These are phyloP conservation scores for Neonectria punicea DNA, from an alignment of 2,329 filamentous ascomycete species.

Conservation along the genomic window DNA sequence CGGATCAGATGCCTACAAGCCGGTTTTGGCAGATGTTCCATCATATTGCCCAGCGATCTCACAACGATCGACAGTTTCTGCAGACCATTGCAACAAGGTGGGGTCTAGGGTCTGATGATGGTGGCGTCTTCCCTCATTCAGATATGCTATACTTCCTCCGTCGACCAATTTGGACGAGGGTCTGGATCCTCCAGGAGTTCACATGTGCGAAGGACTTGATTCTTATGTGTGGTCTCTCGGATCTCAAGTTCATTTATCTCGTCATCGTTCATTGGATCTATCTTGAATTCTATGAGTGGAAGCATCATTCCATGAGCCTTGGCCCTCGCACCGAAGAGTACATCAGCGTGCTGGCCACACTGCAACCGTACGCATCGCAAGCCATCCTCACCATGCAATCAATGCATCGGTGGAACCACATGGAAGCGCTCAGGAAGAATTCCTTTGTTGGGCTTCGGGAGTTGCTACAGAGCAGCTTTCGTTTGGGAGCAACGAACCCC, in stretches of 20 bases:
- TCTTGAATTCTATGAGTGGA: neutral
- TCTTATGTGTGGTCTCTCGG: neutral
- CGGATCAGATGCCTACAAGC: neutral
- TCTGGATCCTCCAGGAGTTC: neutral
- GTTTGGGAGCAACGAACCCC: neutral
- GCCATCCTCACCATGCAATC: neutral
- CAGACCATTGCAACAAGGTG: neutral
- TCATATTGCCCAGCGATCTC: neutral
- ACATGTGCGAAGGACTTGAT: neutral
- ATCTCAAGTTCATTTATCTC: neutral
- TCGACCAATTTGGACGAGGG: neutral
- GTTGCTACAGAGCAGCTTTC: neutral
- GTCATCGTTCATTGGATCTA: neutral
- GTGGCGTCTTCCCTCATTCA: neutral
- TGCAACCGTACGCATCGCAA: neutral
- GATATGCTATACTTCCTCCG: neutral
- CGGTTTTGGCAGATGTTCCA: neutral
- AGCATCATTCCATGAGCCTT: neutral
- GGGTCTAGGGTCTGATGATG: neutral
- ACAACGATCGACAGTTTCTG: neutral
- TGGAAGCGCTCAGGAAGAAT: neutral
- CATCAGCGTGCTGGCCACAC: neutral
- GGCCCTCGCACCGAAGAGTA: neutral
- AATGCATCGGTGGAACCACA: neutral
- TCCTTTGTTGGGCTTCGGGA: neutral